Conservation (phyloP, 352 stramenopile genomes). For the Pythium scleroteichum region DNA sequence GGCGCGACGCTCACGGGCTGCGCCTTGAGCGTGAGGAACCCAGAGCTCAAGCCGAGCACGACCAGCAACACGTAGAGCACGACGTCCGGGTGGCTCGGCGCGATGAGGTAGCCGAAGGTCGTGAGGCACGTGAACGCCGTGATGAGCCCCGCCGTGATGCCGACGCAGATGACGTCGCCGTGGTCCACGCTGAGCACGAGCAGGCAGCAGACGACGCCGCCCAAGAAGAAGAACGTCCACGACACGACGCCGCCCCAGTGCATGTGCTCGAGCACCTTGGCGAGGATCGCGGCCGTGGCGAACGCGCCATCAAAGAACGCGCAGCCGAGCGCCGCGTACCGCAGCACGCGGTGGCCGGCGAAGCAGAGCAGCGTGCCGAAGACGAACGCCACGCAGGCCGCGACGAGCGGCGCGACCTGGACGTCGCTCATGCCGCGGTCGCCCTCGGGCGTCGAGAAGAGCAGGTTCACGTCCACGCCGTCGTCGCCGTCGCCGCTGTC, state of each 20-base stretch:
- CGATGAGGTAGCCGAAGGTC: conserved; percentile 33
- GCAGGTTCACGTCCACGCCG: conserved; percentile 22
- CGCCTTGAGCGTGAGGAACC: conserved; percentile 51
- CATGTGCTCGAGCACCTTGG: conserved; percentile 34
- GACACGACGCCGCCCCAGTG: conserved; percentile 34
- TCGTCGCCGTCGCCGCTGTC: background rate
- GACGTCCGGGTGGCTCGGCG: conserved; percentile 20
- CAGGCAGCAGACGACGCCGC: conserved; percentile 31
- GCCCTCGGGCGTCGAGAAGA: conserved; percentile 29
- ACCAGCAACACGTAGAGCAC: conserved; percentile 38
- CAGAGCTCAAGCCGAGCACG: conserved; percentile 40
- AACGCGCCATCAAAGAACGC: conserved; percentile 74
- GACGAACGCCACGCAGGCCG: conserved; percentile 49
- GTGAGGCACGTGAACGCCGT: conserved; percentile 36
- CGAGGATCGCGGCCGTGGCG: conserved; percentile 55
- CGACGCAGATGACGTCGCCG: conserved; percentile 31
- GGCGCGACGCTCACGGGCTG: conserved; percentile 58
- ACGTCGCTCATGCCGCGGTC: conserved; percentile 38
- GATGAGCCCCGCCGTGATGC: conserved; percentile 35
- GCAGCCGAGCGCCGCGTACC: conserved; percentile 60
- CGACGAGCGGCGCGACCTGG: conserved; percentile 44
- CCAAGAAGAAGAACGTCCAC: conserved; percentile 45
- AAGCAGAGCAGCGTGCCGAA: conserved; percentile 50
- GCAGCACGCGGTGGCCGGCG: conserved; percentile 57
- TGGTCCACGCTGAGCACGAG: conserved; percentile 27